Base-by-base conservation (phyloP, 352 stramenopile species). In the Lagenidium giganteum region DNA sequence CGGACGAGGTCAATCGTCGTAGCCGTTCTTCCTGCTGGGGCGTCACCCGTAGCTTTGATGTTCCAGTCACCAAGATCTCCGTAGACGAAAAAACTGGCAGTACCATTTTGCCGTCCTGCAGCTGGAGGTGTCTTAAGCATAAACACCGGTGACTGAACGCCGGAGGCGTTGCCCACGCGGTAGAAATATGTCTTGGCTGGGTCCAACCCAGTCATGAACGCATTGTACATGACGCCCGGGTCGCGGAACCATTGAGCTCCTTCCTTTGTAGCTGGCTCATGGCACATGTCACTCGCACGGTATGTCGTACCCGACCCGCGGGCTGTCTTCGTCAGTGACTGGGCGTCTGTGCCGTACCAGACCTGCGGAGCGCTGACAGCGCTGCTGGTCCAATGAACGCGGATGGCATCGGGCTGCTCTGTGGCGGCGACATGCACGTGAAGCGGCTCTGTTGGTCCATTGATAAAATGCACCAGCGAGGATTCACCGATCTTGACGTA, bases 51-150 rank as follows among this genome's bases (percentile, higher is more conserved):
- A 4, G 45, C 51, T 16, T 54, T 31, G 18, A 54, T 42, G 38
- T 55, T 58, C 51, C 52, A 51, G 3, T 72, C 73, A 12, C 76
- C 78, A 40, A 89, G 61, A 58, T 93, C 79, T n/a, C 57, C 78
- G 39, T 81, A 86, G 23, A 82, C 71, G 28, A 93, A 64, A 42
- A 81, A 93, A 28, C 64, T 74, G 26, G 69, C 41, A 16, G 41
- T 13, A 2, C 26, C 33, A n/a, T 51, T 27, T 13, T 49, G 32
- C 5, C 12, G 31, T n/a, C 59, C 59, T n/a, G 50, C 45, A 3
- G 50, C 34, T 8, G 54, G 53, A 9, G 54, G 59, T 12, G 39
- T 33, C 18, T 35, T 35, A 18, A 70, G 57, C 16, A 28, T 45
- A 35, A 54, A 64, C 3, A 61, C 41, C 3, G n/a, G 17, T 2